Evolutionary conservation across 2,329 filamentous ascomycete genomes (phyloP), one percentile per base, ranked within the genome.

Genomic region (Fusarium decemcellulare): DNA sequence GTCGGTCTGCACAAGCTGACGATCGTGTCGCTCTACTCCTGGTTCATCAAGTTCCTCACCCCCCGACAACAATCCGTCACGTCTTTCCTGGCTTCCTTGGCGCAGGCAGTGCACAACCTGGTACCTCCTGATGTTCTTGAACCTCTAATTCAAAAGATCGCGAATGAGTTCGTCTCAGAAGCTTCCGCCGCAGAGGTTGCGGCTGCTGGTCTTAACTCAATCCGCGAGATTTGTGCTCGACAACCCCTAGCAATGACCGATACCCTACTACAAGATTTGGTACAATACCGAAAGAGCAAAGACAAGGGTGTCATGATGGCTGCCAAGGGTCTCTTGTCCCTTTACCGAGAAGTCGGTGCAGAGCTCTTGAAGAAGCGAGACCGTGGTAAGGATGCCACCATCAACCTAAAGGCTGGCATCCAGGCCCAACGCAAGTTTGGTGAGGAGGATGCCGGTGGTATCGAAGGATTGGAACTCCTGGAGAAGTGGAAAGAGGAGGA

Each of bases 301-400:
- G 96, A 99, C 77, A 99, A 98, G 84, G 95, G 95, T 63, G 93
- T 96, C n/a, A 95, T 97, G 88, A 98, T 99, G 96, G 96, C 96
- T 8, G 94, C 95, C 14, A 95, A 96, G 79, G 95, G 96, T 68
- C 84, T 99, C 8, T 85, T 99, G 43, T 94, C 93, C 27, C 85
- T 99, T 7, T 99, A 97, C 83, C 87, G 96, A 72, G 95, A 98
- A 76, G 92, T 97, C 14, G 94, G 92, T 37, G 93, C 96, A 0
- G 93, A 97, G 71, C 88, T 98, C 82, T 84, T 99, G 63, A 92
- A 92, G 81, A 97, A 94, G 85, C 90, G 92, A 76, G 96, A 98
- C 77, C 90, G 96, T 73, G 96, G 96, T 74, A 97, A 97, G 83
- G 91, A 94, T 56, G 96, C 96, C 12, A 90, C 93, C 1, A 95